Conservation (phyloP, 2,329 filamentous ascomycete genomes). For the Podosphaera xanthii region DNA sequence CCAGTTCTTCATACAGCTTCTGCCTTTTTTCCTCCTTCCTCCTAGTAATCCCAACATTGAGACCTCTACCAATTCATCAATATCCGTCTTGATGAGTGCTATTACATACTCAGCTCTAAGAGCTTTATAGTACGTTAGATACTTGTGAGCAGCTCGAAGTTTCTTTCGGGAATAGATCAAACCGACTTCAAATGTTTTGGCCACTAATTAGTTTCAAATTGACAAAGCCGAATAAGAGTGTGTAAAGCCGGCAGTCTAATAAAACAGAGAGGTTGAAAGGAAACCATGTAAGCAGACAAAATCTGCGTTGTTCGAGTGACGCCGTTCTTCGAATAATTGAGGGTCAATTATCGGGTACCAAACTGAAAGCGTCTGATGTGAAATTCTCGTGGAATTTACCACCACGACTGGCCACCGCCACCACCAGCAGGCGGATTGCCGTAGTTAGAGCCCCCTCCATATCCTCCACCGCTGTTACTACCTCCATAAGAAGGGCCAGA, state of each 20-base stretch:
- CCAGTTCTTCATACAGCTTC: neutral
- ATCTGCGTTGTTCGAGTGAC: neutral
- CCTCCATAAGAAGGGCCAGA: slow-evolving; percentile 26
- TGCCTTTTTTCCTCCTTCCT: neutral
- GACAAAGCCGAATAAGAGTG: neutral
- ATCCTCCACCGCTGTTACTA: slow-evolving; percentile 27
- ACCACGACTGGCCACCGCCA: slow-evolving; percentile 18
- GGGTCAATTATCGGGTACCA: neutral
- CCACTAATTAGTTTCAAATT: neutral
- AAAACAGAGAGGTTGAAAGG: neutral
- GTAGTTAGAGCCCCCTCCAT: slow-evolving; percentile 24
- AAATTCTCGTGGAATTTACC: slow-evolving; percentile 30
- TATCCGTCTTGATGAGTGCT: neutral
- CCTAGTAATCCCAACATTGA: neutral
- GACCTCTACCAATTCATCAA: neutral
- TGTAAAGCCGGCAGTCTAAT: neutral
- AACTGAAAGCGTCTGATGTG: neutral
- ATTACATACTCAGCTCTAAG: neutral
- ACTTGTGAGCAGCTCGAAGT: neutral
- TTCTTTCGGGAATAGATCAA: neutral
- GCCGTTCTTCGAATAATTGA: neutral
- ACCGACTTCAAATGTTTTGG: neutral
- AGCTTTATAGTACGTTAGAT: neutral
- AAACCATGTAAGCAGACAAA: neutral
- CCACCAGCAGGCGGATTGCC: slow-evolving; percentile 15